These are phyloP conservation scores for Terfezia boudieri DNA, from an alignment of 495 filamentous ascomycete genomes.

Conservation along the genomic window DNA sequence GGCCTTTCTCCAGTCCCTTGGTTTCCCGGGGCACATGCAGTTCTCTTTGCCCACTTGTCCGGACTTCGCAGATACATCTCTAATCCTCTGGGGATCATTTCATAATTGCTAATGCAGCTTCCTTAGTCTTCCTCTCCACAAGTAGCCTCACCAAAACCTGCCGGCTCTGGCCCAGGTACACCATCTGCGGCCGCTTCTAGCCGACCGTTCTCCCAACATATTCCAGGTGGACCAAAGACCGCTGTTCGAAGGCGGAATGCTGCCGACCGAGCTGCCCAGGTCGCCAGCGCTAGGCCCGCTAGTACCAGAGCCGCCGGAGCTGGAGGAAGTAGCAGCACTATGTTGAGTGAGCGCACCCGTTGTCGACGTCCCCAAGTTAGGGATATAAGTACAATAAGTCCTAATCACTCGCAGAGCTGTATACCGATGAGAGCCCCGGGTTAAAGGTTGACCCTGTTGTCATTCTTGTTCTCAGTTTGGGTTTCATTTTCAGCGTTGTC, in stretches of 20 bases:
- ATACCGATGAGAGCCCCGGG: conserved; percentile 93
- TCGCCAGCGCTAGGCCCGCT: conserved; percentile 71
- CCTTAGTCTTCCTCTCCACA: conserved; percentile 42
- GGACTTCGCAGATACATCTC: too few species aligned
- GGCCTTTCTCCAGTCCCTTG: too few species aligned
- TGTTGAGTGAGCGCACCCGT: conserved; percentile 49
- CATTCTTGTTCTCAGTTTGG: conserved; percentile 77
- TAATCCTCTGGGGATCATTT: too few species aligned
- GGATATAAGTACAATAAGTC: too few species aligned
- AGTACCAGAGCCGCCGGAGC: conserved; percentile 85
- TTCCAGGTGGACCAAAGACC: conserved; percentile 86
- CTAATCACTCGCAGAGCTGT: conserved; percentile 36
- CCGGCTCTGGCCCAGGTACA: conserved; percentile 22
- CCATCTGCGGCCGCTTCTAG: conserved; percentile 40
- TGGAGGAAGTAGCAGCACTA: conserved; percentile 87
- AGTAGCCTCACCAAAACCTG: conserved; percentile 35
- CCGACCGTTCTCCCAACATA: conserved; percentile 64
- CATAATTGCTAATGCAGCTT: too few species aligned
- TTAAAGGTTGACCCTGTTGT: conserved; percentile 94
- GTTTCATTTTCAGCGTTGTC: conserved; percentile 97
- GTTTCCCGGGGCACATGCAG: too few species aligned
- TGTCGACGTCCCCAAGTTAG: not conserved
- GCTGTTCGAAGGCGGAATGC: conserved; percentile 83
- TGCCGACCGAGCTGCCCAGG: conserved; percentile 83
- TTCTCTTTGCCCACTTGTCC: too few species aligned